phyloP scores from a whole-genome alignment of 2,329 filamentous ascomycete genomes.

The Scolecobasidium constrictum region DNA sequence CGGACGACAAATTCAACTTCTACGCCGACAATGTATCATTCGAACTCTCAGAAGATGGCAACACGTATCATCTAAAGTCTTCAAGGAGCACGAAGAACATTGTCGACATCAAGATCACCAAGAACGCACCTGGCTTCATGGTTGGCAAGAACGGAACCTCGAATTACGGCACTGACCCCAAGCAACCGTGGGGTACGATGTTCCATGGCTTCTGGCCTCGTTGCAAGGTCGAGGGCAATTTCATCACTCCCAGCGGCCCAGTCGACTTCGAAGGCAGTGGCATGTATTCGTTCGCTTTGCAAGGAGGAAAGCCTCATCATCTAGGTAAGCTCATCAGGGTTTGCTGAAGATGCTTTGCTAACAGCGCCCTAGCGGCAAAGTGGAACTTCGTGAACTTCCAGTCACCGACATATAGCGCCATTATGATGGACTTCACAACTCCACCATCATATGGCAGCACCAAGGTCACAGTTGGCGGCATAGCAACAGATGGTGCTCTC shows the following conservation, averaged over 20 bases:
- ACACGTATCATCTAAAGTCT: conserved; percentile 80
- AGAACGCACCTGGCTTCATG: conserved; percentile 68
- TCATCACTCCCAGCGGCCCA: conserved; percentile 70
- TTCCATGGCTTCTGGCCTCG: conserved; percentile 91
- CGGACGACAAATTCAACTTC: conserved; percentile 71
- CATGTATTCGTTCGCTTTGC: conserved; percentile 73
- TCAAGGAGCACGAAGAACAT: conserved; percentile 68
- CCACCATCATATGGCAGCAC: conserved; percentile 87
- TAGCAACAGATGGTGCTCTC: conserved; percentile 72
- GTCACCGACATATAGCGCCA: conserved; percentile 70
- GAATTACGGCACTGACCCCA: conserved; percentile 74
- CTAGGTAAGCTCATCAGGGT: conserved; percentile 46
- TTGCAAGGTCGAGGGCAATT: conserved; percentile 68
- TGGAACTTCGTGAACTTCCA: conserved; percentile 97
- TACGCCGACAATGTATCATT: conserved; percentile 78
- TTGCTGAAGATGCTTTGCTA: background rate
- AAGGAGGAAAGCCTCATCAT: conserved; percentile 99
- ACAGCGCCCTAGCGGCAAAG: conserved; percentile 46
- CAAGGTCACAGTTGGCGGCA: conserved; percentile 68
- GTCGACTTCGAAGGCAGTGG: conserved; percentile 73
- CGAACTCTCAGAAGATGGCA: conserved; percentile 76
- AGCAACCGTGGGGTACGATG: conserved; percentile 85
- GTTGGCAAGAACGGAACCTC: conserved; percentile 75
- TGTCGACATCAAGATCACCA: conserved; percentile 76
- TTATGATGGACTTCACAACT: conserved; percentile 94